Evolutionary conservation across 352 stramenopile genomes (phyloP).

Genomic region (Phytophthora constricta): DNA sequence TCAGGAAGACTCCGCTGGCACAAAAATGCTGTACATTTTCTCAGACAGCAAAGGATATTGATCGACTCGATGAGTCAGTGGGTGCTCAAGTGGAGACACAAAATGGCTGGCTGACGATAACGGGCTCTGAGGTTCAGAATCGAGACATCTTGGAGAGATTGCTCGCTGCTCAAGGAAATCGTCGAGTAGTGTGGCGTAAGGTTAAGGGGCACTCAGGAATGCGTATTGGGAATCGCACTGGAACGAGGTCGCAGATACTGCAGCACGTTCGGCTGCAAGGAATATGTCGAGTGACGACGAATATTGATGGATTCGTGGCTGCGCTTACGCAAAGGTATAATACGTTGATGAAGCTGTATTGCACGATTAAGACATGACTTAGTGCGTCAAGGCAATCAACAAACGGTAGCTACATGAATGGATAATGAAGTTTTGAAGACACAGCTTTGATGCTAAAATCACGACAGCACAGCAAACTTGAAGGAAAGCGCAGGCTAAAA

Average conservation of each 20-base stretch:
- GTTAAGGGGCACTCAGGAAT: conserved; percentile 10
- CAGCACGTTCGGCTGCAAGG: neutral
- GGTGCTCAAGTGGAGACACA: conserved; percentile 26
- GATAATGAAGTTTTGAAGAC: too few relatives aligned
- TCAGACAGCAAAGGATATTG: conserved; percentile 21
- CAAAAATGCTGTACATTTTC: conserved; percentile 26
- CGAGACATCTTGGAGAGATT: conserved; percentile 22
- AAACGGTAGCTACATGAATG: too few relatives aligned
- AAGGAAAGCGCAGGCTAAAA: too few relatives aligned
- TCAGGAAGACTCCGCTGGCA: conserved; percentile 8
- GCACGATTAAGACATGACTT: too few relatives aligned
- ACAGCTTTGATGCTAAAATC: too few relatives aligned
- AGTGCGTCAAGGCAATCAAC: too few relatives aligned
- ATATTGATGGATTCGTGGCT: too few relatives aligned
- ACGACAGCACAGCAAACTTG: too few relatives aligned
- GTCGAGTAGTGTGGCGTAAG: conserved; percentile 19
- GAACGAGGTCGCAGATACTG: conserved; percentile 18
- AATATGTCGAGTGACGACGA: neutral
- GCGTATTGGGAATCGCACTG: conserved; percentile 21
- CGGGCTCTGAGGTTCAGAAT: conserved; percentile 18
- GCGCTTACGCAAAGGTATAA: too few relatives aligned
- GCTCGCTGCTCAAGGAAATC: conserved; percentile 10
- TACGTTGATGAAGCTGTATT: too few relatives aligned
- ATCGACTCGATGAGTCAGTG: conserved; percentile 27
- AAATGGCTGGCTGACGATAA: conserved; percentile 25